Evolutionary conservation across 1,284 basidiomycete genomes (phyloP).

Genomic region (Fomitopsis betulina): DNA sequence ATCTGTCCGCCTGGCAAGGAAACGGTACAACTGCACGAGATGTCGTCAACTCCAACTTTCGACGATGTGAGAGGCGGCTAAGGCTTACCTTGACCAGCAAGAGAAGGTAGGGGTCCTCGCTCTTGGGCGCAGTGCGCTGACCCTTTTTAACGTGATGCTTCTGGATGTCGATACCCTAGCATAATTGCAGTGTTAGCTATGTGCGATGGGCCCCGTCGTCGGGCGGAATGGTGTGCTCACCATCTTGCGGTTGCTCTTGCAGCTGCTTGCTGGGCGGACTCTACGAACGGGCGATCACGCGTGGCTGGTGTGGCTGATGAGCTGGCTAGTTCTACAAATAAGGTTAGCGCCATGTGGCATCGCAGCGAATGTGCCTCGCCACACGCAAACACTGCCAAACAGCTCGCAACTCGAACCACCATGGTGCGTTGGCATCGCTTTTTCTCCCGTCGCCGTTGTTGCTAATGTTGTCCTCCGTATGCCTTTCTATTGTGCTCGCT

Average conservation of each 20-base stretch:
- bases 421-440: constrained; percentile 50
- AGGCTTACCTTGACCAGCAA: constrained; percentile 90
- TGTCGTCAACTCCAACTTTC: background rate
- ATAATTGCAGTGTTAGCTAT: constrained; percentile 4
- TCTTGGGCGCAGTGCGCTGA: constrained; percentile 91
- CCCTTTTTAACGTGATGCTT: constrained; percentile 99
- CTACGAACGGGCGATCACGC: constrained; percentile 15
- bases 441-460: constrained; percentile 4
- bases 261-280: constrained; percentile 37
- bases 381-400: constrained; percentile 27
- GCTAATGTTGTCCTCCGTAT: constrained; percentile 3
- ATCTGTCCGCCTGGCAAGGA: constrained; percentile 97
- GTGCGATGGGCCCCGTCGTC: constrained; percentile 8
- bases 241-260: constrained; percentile 72
- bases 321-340: constrained; percentile 47
- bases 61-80: background rate
- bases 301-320: constrained; percentile 35
- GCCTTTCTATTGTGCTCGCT: background rate
- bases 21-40: constrained; percentile 85
- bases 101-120: constrained; percentile 98
- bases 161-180: constrained; percentile 95
- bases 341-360: constrained; percentile 27
- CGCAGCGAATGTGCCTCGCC: constrained; percentile 15
- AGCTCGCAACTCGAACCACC: constrained; percentile 33
- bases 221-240: constrained; percentile 52